These are phyloP conservation scores for Medicago ruthenica DNA, from an alignment of 306 rosid species.

Conservation along the genomic window DNA sequence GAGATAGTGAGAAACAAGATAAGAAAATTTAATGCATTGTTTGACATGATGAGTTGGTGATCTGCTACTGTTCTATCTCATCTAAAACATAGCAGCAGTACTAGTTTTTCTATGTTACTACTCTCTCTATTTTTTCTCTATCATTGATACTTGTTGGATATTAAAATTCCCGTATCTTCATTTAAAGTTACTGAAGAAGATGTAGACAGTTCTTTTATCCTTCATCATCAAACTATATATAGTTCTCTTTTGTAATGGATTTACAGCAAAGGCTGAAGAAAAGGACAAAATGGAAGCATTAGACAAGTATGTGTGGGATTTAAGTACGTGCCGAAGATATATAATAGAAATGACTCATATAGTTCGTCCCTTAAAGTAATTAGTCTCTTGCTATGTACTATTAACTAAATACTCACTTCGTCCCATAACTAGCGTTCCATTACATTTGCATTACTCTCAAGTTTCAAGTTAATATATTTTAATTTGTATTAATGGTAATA, in stretches of 20 bases:
- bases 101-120: constrained; percentile 46
- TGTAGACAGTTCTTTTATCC: constrained; percentile 46
- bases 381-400: not conserved
- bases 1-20: constrained; percentile 67
- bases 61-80: constrained; percentile 61
- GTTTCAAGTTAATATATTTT: no score
- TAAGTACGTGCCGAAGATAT: not conserved
- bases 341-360: not conserved
- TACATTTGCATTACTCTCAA: no score
- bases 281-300: constrained; percentile 45
- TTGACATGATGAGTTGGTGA: constrained; percentile 64
- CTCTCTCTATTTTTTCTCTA: constrained; percentile 41
- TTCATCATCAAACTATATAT: constrained; percentile 32
- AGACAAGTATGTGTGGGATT: constrained; percentile 8
- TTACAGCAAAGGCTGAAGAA: constrained; percentile 39
- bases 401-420: no score
- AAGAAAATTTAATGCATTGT: constrained; percentile 59
- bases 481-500: no score
- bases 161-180: constrained; percentile 43
- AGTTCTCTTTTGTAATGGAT: constrained; percentile 31
- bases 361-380: not conserved
- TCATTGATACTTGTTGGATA: constrained; percentile 43
- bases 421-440: no score
- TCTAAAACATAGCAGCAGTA: constrained; percentile 50
- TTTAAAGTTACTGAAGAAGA: constrained; percentile 46